A percentile compares a stretch with the other conserved stretches of the same genome.
Evolutionary conservation across 2,329 filamentous ascomycete genomes (phyloP).

Genomic region (Colletotrichum spaethianum): DNA sequence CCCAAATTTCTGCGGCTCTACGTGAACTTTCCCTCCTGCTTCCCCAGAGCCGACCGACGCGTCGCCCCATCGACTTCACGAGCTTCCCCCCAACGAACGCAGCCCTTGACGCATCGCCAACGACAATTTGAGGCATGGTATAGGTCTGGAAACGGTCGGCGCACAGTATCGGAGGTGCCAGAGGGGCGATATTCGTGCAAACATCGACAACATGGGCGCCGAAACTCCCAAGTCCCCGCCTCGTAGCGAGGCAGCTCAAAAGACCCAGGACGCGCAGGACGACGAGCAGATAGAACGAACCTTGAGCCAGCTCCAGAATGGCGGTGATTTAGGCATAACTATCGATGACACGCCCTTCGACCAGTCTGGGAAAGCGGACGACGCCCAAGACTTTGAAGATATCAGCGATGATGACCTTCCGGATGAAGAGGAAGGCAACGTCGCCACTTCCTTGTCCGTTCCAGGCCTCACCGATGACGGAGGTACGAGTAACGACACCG

Average conservation of each 20-base stretch:
- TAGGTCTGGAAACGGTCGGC: conserved; percentile 27
- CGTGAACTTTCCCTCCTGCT: conserved; percentile 43
- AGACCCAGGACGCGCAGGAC: conserved; percentile 63
- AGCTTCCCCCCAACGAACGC: conserved; percentile 31
- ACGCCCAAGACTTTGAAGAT: conserved; percentile 92
- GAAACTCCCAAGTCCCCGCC: conserved; percentile 42
- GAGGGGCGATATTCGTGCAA: conserved; percentile 34
- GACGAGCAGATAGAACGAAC: conserved; percentile 62
- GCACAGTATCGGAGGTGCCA: conserved; percentile 38
- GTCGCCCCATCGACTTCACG: conserved; percentile 40
- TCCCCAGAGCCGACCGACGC: conserved; percentile 38
- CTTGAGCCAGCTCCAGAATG: conserved; percentile 59
- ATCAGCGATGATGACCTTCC: conserved; percentile 93
- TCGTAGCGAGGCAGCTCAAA: conserved; percentile 57
- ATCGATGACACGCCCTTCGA: conserved; percentile 68
- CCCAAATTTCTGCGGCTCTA: conserved; percentile 41
- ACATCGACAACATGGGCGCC: conserved; percentile 38
- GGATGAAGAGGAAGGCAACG: conserved; percentile 76
- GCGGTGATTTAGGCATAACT: conserved; percentile 55
- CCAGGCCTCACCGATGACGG: conserved; percentile 72
- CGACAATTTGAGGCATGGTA: conserved; percentile 37
- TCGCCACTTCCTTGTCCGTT: conserved; percentile 60
- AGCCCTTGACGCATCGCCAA: conserved; percentile 26
- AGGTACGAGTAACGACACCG: conserved; percentile 71
- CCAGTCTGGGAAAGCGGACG: conserved; percentile 86